Evolutionary conservation across 2,329 filamentous ascomycete species (phyloP).

Genomic region (Coniella lustricola): DNA sequence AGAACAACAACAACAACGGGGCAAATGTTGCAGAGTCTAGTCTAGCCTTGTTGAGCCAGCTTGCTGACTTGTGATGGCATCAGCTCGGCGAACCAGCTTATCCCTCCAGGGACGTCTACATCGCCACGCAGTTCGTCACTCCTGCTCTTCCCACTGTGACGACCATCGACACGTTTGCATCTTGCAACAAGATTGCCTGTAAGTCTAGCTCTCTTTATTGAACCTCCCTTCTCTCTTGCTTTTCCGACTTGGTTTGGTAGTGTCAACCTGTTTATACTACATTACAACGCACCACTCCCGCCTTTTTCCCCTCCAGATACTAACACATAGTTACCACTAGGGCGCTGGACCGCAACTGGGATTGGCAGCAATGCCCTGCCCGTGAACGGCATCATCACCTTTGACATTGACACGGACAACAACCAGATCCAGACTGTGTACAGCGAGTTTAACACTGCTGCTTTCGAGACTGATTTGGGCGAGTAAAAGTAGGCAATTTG

Average conservation of each 20-base stretch:
- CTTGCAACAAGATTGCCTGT: constrained; percentile 14
- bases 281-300: too few species aligned
- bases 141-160: constrained; percentile 7
- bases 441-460: constrained; percentile 14
- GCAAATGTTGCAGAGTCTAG: too few species aligned
- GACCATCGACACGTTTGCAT: constrained; percentile 8
- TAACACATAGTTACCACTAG: neutral
- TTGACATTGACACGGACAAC: constrained; percentile 3
- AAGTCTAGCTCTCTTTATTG: neutral
- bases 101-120: constrained; percentile 12
- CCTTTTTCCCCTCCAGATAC: too few species aligned
- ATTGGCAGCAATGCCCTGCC: constrained; percentile 9
- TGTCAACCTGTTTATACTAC: too few species aligned
- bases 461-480: constrained; percentile 11
- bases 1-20: too few species aligned
- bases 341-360: constrained; percentile 13
- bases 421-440: constrained; percentile 14
- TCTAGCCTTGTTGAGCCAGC: too few species aligned
- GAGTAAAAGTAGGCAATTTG: too few species aligned
- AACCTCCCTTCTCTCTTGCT: neutral
- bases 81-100: constrained; percentile 15
- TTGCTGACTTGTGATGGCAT: neutral
- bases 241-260: too few species aligned
- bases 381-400: constrained; percentile 14
- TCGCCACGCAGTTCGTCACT: constrained; percentile 13